Conservation (phyloP, 306 rosid species). For the Parietaria judaica region DNA sequence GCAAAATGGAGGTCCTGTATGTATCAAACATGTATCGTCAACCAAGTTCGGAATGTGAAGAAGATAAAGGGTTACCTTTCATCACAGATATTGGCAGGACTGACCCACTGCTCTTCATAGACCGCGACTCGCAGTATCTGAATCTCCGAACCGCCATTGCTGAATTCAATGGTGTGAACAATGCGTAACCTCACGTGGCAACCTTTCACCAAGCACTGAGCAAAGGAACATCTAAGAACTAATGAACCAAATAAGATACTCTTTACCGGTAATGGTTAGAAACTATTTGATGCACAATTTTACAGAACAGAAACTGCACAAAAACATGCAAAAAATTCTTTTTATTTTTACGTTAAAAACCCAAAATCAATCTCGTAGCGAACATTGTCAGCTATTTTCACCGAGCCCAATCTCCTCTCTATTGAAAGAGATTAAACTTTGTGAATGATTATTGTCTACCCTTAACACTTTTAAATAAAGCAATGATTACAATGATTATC, state of each 20-base stretch:
- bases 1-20: no score
- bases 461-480: no score
- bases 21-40: no score
- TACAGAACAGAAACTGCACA: neutral
- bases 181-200: conserved; percentile 88
- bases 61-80: conserved; percentile 40
- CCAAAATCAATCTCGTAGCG: no score
- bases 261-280: neutral
- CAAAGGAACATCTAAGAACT: conserved; percentile 9
- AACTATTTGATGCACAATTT: neutral
- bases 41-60: neutral
- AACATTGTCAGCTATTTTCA: no score
- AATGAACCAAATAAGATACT: neutral
- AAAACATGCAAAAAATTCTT: neutral
- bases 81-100: conserved; percentile 50
- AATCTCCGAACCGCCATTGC: conserved; percentile 70
- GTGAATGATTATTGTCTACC: no score
- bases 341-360: no score
- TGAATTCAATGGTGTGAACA: conserved; percentile 82
- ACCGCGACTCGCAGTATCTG: conserved; percentile 85
- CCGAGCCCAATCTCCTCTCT: no score
- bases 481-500: no score
- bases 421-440: no score
- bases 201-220: conserved; percentile 88
- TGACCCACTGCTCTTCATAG: conserved; percentile 86